These are phyloP conservation scores for Arachnopeziza araneosa DNA, from an alignment of 2,329 filamentous ascomycete genomes.

Conservation along the genomic window DNA sequence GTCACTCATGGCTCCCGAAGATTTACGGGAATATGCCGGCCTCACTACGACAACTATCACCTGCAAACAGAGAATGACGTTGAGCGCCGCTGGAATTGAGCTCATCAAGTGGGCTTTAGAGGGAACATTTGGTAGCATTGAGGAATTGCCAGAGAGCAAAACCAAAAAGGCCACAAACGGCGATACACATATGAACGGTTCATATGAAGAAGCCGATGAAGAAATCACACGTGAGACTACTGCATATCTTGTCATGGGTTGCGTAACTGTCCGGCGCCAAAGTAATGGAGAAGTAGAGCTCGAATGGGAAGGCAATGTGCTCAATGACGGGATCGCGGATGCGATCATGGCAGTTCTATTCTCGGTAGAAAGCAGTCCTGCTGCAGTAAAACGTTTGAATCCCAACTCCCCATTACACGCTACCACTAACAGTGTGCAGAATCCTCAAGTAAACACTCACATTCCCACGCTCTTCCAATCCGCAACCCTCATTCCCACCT, in stretches of 20 bases:
- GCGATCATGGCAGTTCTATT: constrained; percentile 90
- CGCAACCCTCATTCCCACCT: constrained; percentile 71
- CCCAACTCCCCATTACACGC: constrained; percentile 9
- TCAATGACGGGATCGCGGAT: constrained; percentile 97
- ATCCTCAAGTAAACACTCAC: constrained; percentile 52
- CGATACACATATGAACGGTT: constrained; percentile 33
- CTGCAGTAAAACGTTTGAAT: constrained; percentile 78
- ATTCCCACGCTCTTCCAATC: constrained; percentile 44
- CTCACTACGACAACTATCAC: constrained; percentile 90
- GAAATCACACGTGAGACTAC: constrained; percentile 51
- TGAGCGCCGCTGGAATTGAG: constrained; percentile 84
- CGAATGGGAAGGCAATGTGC: constrained; percentile 96
- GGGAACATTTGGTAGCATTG: constrained; percentile 85
- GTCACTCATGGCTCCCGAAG: constrained; percentile 93
- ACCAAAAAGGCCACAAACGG: constrained; percentile 37
- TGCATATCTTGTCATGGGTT: constrained; percentile 78
- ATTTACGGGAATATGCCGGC: constrained; percentile 93
- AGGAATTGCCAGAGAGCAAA: constrained; percentile 45
- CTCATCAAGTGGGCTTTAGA: constrained; percentile 92
- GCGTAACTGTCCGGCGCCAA: constrained; percentile 74
- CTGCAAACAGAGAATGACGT: constrained; percentile 83
- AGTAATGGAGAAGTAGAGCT: constrained; percentile 77
- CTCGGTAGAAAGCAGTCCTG: constrained; percentile 87
- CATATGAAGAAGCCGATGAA: constrained; percentile 56
- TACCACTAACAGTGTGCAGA: constrained; percentile 34